These are phyloP conservation scores for Babjeviella inositovora DNA, from an alignment of 805 yeast species.

Conservation along the genomic window DNA sequence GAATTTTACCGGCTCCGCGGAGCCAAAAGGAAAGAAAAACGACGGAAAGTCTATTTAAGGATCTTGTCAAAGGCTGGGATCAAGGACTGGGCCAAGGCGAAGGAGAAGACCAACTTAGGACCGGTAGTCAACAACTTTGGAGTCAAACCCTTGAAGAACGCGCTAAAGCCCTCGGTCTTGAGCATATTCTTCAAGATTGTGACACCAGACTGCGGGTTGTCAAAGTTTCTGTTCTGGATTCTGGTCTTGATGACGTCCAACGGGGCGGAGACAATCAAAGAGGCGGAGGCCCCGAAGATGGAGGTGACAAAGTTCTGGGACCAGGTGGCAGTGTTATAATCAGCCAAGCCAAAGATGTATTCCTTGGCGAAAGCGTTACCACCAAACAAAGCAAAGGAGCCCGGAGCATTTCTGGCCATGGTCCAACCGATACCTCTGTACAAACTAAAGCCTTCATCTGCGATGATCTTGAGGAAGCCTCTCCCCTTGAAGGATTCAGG, in stretches of 20 bases:
- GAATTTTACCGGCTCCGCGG: neutral
- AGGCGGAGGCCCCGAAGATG: slow-evolving; percentile 92
- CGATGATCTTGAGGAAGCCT: slow-evolving; percentile 74
- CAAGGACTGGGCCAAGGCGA: slow-evolving; percentile 92
- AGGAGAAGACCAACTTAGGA: slow-evolving; percentile 95
- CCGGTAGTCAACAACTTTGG: slow-evolving; percentile 97
- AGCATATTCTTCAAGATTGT: slow-evolving; percentile 87
- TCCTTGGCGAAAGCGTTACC: slow-evolving; percentile 99
- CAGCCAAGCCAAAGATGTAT: slow-evolving; percentile 72
- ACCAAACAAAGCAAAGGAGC: slow-evolving; percentile 93
- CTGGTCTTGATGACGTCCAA: slow-evolving; percentile 96
- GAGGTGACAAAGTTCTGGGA: slow-evolving; percentile 87
- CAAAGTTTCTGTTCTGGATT: slow-evolving; percentile 93
- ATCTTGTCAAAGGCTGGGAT: slow-evolving; percentile 88
- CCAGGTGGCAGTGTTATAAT: slow-evolving; percentile 90
- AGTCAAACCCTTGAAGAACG: slow-evolving; percentile 93
- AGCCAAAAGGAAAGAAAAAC: neutral
- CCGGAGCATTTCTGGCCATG: slow-evolving; percentile 98
- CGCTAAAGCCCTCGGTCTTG: slow-evolving; percentile 74
- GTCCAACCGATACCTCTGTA: slow-evolving; percentile 99
- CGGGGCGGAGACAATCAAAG: slow-evolving; percentile 93
- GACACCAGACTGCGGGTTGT: slow-evolving; percentile 88
- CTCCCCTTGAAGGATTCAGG: slow-evolving; percentile 99
- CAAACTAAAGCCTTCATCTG: slow-evolving; percentile 85
- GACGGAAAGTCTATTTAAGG: slow-evolving; percentile 16